Percentiles rank a stretch among this genome's conserved stretches.
These are phyloP conservation scores for Talaromyces sp. DNA, from an alignment of 2,329 filamentous ascomycete genomes.

Conservation along the genomic window DNA sequence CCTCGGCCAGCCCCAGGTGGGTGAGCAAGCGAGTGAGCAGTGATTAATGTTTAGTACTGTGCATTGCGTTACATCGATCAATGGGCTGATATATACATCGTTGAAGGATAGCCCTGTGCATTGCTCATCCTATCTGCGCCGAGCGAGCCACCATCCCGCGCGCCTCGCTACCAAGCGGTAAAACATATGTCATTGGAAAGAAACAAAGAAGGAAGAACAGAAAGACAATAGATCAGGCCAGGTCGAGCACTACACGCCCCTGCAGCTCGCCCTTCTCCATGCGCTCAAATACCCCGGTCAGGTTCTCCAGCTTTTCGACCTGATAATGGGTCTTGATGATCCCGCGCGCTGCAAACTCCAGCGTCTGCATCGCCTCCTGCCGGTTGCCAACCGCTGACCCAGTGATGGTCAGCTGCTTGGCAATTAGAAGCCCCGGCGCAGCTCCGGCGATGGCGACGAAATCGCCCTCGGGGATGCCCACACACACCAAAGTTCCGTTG, in stretches of 20 bases:
- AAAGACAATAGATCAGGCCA: constrained; percentile 19
- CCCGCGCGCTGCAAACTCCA: constrained; percentile 45
- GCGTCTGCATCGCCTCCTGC: constrained; percentile 44
- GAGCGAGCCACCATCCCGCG: neutral
- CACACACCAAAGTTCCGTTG: constrained; percentile 47
- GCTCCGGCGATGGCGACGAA: constrained; percentile 41
- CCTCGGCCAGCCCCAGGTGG: neutral
- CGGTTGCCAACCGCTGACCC: constrained; percentile 49
- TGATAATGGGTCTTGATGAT: constrained; percentile 42
- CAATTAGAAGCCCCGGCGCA: constrained; percentile 38
- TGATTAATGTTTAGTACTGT: neutral
- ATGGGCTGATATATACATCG: neutral
- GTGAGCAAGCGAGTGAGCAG: neutral
- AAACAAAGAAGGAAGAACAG: neutral
- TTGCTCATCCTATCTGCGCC: neutral
- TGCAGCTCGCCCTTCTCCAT: constrained; percentile 41
- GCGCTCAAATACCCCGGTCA: constrained; percentile 42
- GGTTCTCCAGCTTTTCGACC: constrained; percentile 43
- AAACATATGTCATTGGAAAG: neutral
- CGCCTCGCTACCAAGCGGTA: neutral
- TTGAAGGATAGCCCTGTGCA: neutral
- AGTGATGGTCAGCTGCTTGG: constrained; percentile 41
- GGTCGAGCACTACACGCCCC: constrained; percentile 45
- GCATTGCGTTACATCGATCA: neutral
- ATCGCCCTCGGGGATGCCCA: constrained; percentile 47